Evolutionary conservation across 305 asterid species (phyloP), one percentile per base, ranked within the genome.

Genomic region (Plantago rigida): DNA sequence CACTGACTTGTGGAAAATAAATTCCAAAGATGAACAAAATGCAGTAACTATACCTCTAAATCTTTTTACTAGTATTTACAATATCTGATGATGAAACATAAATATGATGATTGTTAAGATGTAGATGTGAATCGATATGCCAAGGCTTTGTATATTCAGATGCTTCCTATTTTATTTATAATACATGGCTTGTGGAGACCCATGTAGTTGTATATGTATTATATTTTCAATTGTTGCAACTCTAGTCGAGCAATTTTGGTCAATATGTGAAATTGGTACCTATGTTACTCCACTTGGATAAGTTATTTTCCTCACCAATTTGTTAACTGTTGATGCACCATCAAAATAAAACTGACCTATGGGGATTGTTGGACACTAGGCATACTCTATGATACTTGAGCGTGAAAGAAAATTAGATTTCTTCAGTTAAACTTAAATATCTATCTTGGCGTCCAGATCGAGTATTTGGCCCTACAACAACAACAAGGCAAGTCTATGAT

Each of bases 391-490:
- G 39, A 24, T 24, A 52, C 14, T 14, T 55, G 55, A 26, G 29
- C 29, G 17, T 41, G 14, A 13, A 4, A 9, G 42, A n/a, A 13
- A 56, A 44, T 2, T 59, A 36, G 31, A 15, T 53, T 42, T 53
- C 64, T 60, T 60, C 44, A 15, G 49, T 60, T 56, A 71, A 57
- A 53, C 62, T 59, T 41, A 57, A 24, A 62, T 55, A n/a, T 54
- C 64, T 59, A 65, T 66, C 51, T 47, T 29, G 28, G 57, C 69
- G 51, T 67, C 41, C 92, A 93, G 99, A 93, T 81, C 86, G 89
- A 59, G 99, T 93, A 41, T 93, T 93, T 82, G 97, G 99, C 59
- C 97, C 99, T 55, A 93, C 96, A n/a, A 93, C 99, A 62, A 93
- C 99, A 63, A 93, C 99, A 19, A 86, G 96, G 72, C 97, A 87